These are phyloP conservation scores for Suhomyces maxii DNA, from an alignment of 1,139 yeast genomes.

Conservation along the genomic window DNA sequence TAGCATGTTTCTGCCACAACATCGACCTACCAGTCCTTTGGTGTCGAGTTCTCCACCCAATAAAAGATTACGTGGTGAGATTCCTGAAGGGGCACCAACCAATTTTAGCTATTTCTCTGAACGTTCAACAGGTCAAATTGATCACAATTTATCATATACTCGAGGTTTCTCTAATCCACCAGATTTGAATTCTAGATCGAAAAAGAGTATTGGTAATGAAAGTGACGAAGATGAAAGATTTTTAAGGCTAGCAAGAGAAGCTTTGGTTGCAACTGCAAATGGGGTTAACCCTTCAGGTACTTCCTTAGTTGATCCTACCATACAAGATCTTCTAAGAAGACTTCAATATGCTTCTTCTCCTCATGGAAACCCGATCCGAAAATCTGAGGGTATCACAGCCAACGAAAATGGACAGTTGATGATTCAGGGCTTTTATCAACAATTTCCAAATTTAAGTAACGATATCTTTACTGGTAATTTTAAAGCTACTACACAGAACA, in stretches of 20 bases:
- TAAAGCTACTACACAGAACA: too few species aligned
- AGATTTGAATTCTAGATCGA: not conserved
- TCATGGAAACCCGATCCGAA: constrained; percentile 47
- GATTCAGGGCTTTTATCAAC: constrained; percentile 44
- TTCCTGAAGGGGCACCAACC: constrained; percentile 1
- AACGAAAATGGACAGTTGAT: constrained; percentile 46
- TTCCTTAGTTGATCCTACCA: constrained; percentile 52
- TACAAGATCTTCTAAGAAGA: constrained; percentile 49
- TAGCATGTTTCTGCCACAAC: constrained; percentile 19
- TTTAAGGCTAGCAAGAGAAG: constrained; percentile 45
- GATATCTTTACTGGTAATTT: constrained; percentile 32
- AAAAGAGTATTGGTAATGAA: constrained; percentile 8
- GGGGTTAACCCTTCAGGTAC: constrained; percentile 27
- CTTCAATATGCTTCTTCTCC: constrained; percentile 57
- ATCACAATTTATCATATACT: constrained; percentile 9
- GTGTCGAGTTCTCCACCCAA: constrained; percentile 10
- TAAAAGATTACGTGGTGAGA: constrained; percentile 9
- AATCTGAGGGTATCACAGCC: constrained; percentile 35
- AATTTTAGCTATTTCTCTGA: constrained; percentile 9
- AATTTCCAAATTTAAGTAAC: constrained; percentile 46
- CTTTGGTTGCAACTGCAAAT: constrained; percentile 46
- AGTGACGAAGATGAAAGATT: constrained; percentile 44
- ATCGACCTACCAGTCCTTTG: constrained; percentile 16
- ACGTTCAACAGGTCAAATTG: constrained; percentile 11
- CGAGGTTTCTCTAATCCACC: constrained; percentile 6